Conservation (phyloP, 768 basidiomycete species). For the Lactifluus rugatus region DNA sequence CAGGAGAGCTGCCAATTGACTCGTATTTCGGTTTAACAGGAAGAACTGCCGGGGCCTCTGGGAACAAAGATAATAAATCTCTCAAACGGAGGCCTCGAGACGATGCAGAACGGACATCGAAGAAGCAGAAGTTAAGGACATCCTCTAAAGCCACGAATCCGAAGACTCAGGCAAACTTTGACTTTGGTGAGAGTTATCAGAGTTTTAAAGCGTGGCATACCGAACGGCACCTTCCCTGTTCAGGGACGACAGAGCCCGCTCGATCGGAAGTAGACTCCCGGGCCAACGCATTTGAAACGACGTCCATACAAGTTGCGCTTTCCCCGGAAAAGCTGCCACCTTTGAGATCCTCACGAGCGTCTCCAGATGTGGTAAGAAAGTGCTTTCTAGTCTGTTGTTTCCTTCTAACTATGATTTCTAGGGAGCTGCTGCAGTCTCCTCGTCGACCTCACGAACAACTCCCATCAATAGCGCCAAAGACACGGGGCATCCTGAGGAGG, state of each 20-base stretch:
- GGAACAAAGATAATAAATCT: slow-evolving; percentile 6
- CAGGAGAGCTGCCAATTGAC: slow-evolving; percentile 13
- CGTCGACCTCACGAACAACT: neutral
- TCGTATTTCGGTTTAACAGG: slow-evolving; percentile 2
- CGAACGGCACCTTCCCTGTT: neutral
- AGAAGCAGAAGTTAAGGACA: neutral
- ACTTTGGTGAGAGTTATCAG: neutral
- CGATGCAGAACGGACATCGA: neutral
- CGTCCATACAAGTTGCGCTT: slow-evolving; percentile 4
- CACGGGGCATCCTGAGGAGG: neutral
- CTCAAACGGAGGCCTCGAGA: slow-evolving; percentile 3
- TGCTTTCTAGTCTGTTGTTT: neutral
- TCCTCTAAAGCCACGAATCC: neutral
- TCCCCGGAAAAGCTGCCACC: neutral
- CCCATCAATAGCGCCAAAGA: neutral
- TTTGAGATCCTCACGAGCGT: neutral
- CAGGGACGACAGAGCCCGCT: neutral
- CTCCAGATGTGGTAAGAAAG: neutral
- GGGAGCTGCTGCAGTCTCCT: neutral
- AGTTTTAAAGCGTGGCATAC: neutral
- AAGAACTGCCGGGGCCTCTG: neutral
- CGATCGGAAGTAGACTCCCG: neutral
- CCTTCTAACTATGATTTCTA: neutral
- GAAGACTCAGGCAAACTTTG: neutral
- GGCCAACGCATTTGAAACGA: neutral